phyloP scores from a whole-genome alignment of 768 basidiomycete species.

The Serendipita sp. region DNA sequence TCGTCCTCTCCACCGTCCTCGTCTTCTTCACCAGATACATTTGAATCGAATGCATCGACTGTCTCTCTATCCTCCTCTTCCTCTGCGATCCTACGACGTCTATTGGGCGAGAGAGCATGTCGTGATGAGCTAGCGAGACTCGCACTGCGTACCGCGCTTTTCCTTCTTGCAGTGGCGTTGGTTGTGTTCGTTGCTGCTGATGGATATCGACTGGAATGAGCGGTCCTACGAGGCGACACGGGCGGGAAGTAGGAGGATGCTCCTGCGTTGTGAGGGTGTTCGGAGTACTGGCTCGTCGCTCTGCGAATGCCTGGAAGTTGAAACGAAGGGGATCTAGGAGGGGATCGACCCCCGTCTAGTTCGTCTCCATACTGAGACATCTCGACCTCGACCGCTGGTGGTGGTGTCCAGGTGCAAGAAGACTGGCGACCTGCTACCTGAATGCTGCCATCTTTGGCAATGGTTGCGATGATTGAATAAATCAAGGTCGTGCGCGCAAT shows the following conservation, averaged over 20 bases:
- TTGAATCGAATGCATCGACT: not conserved
- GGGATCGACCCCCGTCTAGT: not conserved
- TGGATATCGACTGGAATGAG: not conserved
- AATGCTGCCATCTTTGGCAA: too few species aligned
- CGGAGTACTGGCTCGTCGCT: not conserved
- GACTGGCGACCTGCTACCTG: not conserved
- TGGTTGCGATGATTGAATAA: too few species aligned
- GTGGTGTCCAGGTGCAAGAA: not conserved
- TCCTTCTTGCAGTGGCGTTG: not conserved
- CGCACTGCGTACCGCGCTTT: constrained; percentile 7
- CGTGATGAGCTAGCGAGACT: constrained; percentile 10
- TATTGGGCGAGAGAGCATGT: not conserved
- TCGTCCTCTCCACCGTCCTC: not conserved
- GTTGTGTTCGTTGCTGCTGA: not conserved
- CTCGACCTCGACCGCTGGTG: not conserved
- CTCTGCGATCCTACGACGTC: constrained; percentile 8
- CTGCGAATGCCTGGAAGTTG: not conserved
- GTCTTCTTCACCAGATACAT: constrained; percentile 7
- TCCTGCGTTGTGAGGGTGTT: constrained; percentile 2
- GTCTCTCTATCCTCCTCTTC: constrained; percentile 8
- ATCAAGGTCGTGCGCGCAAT: too few species aligned
- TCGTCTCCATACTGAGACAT: not conserved
- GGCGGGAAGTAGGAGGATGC: not conserved
- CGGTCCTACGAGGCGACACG: not conserved
- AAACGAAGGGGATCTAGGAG: not conserved